Evolutionary conservation across 495 filamentous ascomycete species (phyloP), one percentile per base, ranked within the genome.

Genomic region (Penicillium egyptiacum): DNA sequence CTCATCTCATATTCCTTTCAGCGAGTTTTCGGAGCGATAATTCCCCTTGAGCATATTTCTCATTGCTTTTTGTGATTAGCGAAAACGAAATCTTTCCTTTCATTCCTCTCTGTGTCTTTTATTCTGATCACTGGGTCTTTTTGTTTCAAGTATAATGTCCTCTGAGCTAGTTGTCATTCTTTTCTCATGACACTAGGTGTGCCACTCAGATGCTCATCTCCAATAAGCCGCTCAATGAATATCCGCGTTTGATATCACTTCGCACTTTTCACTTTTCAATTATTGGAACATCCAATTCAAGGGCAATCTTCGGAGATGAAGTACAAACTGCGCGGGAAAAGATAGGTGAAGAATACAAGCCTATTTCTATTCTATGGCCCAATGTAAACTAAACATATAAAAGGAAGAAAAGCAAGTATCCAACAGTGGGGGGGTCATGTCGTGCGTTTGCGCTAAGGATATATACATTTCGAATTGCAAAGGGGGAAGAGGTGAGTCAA

Each of bases 371-470:
- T 19, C 16, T 17, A 12, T 28, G 25, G 26, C 17, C 44, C 2
- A 25, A 17, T 8, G 4, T 8, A 30, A 19, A 12, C 10, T 26
- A 47, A 19, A n/a, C 19, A 23, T 17, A n/a, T 51, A 40, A 10
- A n/a, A 20, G 28, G 3, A 14, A 39, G 8, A 25, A 53, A 43
- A 53, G 17, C 35, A 31, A 30, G 3, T n/a, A 42, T 53, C 37
- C 23, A 28, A 53, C 12, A 31, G 22, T 20, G 23, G 47, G 33
- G 23, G 42, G 35, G 30, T 67, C 62, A 50, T 68, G 45, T 30
- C 42, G 55, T 65, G 55, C 60, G 55, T 63, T 65, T 44, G 44
- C 54, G 55, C 48, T 61, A 59, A 58, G 35, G 23, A 50, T 68
- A 68, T 65, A 59, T 68, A 68, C 59, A 61, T 54, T 53, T 48